Evolutionary conservation across 1,139 yeast genomes (phyloP).

Genomic region (Pneumocystis carinii): DNA sequence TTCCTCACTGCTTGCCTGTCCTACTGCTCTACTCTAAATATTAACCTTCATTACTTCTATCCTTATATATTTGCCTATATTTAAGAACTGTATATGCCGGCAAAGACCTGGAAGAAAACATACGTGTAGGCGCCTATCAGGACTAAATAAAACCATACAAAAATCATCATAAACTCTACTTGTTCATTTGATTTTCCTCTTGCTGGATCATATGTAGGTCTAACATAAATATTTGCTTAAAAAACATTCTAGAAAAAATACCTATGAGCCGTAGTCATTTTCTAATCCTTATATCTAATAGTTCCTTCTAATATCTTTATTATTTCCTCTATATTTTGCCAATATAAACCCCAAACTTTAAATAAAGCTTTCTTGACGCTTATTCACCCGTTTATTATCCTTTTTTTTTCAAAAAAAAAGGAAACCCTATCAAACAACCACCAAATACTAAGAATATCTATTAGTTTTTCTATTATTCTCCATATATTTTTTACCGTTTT

Average conservation of each 20-base stretch:
- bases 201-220: constrained; percentile 75
- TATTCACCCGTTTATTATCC: not conserved
- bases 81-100: constrained; percentile 63
- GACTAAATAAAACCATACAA: not conserved
- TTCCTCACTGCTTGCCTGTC: constrained; percentile 20
- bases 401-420: no score
- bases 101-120: constrained; percentile 54
- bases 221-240: not conserved
- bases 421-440: no score
- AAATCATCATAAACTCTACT: not conserved
- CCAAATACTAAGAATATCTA: not conserved
- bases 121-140: constrained; percentile 25
- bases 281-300: not conserved
- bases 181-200: constrained; percentile 40
- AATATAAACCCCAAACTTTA: not conserved
- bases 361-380: not conserved
- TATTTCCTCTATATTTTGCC: not conserved
- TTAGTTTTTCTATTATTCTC: not conserved
- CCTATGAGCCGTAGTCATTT: constrained; percentile 78
- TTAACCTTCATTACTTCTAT: not conserved
- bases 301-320: not conserved
- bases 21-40: constrained; percentile 8
- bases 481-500: no score
- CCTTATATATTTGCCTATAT: constrained; percentile 28
- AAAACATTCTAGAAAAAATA: not conserved